A percentile compares a stretch with the other conserved stretches of the same genome.
Evolutionary conservation across 2,329 filamentous ascomycete genomes (phyloP).

Genomic region (Hymenoscyphus occultus): DNA sequence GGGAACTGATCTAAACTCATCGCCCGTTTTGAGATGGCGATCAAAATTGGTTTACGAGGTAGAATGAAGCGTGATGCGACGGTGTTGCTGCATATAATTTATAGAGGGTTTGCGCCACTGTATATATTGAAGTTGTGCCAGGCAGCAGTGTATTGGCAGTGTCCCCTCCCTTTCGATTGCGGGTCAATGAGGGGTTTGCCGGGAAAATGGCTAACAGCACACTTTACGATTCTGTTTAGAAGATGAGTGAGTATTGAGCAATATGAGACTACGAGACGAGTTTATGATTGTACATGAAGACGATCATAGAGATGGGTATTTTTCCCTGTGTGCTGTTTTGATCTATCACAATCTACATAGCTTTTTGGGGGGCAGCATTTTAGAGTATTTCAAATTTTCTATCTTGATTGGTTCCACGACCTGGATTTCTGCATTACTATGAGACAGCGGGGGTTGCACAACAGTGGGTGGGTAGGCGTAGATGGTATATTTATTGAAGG

Average conservation of each 20-base stretch:
- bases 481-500: not conserved
- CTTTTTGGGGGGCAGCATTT: not conserved
- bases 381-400: not conserved
- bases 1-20: conserved; percentile 22
- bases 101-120: not conserved
- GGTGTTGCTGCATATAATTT: not conserved
- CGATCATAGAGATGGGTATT: not conserved
- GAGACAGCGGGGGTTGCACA: not conserved
- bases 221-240: no score
- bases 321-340: not conserved
- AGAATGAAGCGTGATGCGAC: not conserved
- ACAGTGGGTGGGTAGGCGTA: not conserved
- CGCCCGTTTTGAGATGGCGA: not conserved
- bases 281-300: not conserved
- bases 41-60: not conserved
- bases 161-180: not conserved
- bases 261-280: not conserved
- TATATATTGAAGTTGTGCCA: not conserved
- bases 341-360: not conserved
- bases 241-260: not conserved
- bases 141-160: not conserved
- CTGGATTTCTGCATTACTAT: not conserved
- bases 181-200: not conserved
- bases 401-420: not conserved
- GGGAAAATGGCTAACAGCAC: not conserved